These are phyloP conservation scores for Echinochloa phyllopogon DNA, from an alignment of 176 grass and related monocot species.

Conservation along the genomic window DNA sequence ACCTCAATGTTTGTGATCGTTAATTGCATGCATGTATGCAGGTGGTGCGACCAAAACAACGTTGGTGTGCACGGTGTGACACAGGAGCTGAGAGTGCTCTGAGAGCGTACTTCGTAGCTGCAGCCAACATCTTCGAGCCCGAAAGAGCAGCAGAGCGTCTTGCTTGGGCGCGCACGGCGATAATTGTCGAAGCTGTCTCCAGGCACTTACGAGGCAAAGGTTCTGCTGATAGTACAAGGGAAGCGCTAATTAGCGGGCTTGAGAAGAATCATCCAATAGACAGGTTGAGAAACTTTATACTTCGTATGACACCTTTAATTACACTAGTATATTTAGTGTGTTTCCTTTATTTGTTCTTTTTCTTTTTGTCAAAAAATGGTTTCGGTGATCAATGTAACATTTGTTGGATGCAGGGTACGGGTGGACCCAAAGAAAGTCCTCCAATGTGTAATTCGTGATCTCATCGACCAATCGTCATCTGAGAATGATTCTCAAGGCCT, in stretches of 20 bases:
- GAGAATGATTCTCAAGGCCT: background rate
- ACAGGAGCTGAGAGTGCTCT: conserved; percentile 17
- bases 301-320: no score
- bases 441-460: background rate
- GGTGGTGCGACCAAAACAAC: conserved; percentile 53
- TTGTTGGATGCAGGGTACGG: background rate
- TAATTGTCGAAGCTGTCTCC: conserved; percentile 37
- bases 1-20: no score
- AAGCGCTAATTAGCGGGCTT: conserved; percentile 19
- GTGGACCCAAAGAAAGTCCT: background rate
- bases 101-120: conserved; percentile 59
- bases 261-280: background rate
- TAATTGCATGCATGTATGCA: background rate
- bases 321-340: no score
- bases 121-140: conserved; percentile 57
- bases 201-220: background rate
- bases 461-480: background rate
- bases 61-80: conserved; percentile 11
- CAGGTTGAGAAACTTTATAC: no score
- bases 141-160: conserved; percentile 45
- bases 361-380: no score
- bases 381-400: background rate
- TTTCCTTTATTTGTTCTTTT: no score
- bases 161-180: conserved; percentile 52
- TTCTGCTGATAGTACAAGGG: background rate